phyloP scores from a whole-genome alignment of 2,329 filamentous ascomycete species.

The Sporothrix euskadiensis region DNA sequence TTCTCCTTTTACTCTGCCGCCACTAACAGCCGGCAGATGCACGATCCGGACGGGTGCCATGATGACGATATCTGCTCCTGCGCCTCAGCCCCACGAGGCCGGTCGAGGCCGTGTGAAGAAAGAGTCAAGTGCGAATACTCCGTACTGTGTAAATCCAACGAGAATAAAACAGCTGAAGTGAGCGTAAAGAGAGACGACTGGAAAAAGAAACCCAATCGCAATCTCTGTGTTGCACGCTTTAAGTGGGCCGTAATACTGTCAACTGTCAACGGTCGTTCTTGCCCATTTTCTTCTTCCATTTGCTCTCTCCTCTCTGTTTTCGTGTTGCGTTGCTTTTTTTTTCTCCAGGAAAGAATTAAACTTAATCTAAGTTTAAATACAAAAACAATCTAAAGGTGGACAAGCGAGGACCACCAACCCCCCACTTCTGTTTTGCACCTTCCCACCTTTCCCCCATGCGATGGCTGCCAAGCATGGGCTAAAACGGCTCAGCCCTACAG shows the following conservation, averaged over 20 bases:
- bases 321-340: background rate
- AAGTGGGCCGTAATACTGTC: background rate
- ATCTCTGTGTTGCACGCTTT: background rate
- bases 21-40: constrained; percentile 6
- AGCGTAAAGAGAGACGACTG: background rate
- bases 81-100: constrained; percentile 16
- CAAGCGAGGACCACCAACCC: background rate
- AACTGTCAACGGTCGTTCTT: background rate
- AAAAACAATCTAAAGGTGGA: background rate
- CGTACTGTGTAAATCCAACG: background rate
- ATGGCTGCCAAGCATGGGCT: background rate
- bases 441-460: constrained; percentile 1
- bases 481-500: constrained; percentile 29
- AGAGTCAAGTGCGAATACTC: background rate
- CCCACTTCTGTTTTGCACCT: background rate
- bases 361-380: background rate
- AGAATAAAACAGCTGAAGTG: background rate
- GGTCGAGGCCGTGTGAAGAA: background rate
- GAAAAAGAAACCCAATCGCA: background rate
- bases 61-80: constrained; percentile 1
- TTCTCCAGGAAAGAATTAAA: background rate
- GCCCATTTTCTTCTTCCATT: background rate
- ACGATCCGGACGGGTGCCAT: background rate
- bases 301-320: background rate
- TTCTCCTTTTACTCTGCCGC: background rate